These are phyloP conservation scores for Asterophora lycoperdoides DNA, from an alignment of 768 basidiomycete genomes.

Conservation along the genomic window DNA sequence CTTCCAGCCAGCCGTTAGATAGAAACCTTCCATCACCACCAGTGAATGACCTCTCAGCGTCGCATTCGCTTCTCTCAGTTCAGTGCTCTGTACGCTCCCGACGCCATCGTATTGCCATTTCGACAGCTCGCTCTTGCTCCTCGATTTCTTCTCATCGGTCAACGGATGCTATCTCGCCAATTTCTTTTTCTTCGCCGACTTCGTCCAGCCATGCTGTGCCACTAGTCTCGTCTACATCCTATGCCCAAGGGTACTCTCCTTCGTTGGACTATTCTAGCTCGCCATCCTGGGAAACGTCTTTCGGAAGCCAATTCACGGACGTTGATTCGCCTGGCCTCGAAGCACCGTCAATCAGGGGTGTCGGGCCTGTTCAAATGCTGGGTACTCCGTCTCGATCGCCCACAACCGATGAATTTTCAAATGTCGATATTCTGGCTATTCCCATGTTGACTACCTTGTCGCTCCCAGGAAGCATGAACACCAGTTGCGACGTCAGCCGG, in stretches of 20 bases:
- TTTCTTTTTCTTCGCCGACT: slow-evolving; percentile 23
- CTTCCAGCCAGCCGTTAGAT: neutral
- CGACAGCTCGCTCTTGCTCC: slow-evolving; percentile 4
- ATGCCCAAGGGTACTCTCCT: slow-evolving; percentile 12
- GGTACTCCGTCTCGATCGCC: slow-evolving; percentile 8
- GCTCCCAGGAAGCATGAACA: slow-evolving; percentile 24
- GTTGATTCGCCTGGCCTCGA: slow-evolving; percentile 7
- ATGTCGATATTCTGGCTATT: slow-evolving; percentile 20
- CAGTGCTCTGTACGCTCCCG: neutral
- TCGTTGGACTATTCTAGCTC: slow-evolving; percentile 19
- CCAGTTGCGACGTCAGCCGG: slow-evolving; percentile 12
- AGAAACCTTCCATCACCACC: neutral
- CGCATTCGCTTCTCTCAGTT: neutral
- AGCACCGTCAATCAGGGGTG: neutral
- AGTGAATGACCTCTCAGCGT: neutral
- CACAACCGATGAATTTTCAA: slow-evolving; percentile 8
- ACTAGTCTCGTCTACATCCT: slow-evolving; percentile 4
- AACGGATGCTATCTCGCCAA: slow-evolving; percentile 11
- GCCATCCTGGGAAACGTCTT: slow-evolving; percentile 26
- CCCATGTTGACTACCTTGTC: slow-evolving; percentile 23
- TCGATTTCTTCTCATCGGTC: slow-evolving; percentile 8
- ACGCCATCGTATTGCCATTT: neutral
- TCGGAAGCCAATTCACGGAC: slow-evolving; percentile 17
- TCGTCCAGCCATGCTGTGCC: slow-evolving; percentile 19
- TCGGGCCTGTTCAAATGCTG: slow-evolving; percentile 4